Evolutionary conservation across 352 stramenopile species (phyloP).

Genomic region (Phytopythium aichiense): DNA sequence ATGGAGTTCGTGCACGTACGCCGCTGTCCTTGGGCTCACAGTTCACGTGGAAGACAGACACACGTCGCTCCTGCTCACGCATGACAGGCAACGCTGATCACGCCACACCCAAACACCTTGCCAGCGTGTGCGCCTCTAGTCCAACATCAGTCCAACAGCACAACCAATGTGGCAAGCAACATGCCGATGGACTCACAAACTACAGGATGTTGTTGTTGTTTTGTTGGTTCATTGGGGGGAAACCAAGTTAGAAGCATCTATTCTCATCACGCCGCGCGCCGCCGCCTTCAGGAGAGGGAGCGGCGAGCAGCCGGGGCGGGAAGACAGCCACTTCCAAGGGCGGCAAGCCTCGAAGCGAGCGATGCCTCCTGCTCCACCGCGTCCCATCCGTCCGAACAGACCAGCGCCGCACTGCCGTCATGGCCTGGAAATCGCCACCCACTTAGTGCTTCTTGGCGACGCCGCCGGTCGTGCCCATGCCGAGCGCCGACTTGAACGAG

Average conservation of each 20-base stretch:
- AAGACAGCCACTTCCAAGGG: slow-evolving; percentile 15
- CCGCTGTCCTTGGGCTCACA: neutral
- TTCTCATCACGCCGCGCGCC: neutral
- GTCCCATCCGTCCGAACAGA: slow-evolving; percentile 1
- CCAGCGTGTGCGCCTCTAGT: neutral
- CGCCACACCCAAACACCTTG: neutral
- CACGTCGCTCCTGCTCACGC: neutral
- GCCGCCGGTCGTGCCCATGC: slow-evolving; percentile 89
- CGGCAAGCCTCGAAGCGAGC: slow-evolving; percentile 6
- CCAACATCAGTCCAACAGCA: neutral
- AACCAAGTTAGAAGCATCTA: slow-evolving; percentile 15
- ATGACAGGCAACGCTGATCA: neutral
- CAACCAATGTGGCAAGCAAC: neutral
- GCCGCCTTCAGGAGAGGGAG: neutral
- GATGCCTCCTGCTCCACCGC: slow-evolving; percentile 1
- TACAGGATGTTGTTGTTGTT: slow-evolving; percentile 1
- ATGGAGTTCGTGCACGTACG: neutral
- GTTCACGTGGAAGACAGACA: neutral
- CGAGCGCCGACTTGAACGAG: slow-evolving; percentile 92
- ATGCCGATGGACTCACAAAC: neutral
- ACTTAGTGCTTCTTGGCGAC: slow-evolving; percentile 69
- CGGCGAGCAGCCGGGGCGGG: neutral
- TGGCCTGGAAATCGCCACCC: slow-evolving; percentile 12
- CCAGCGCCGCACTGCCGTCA: slow-evolving; percentile 2
- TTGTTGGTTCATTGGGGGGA: slow-evolving; percentile 2